Conservation (phyloP, 1,139 yeast genomes). For the Protomyces macrosporus region DNA sequence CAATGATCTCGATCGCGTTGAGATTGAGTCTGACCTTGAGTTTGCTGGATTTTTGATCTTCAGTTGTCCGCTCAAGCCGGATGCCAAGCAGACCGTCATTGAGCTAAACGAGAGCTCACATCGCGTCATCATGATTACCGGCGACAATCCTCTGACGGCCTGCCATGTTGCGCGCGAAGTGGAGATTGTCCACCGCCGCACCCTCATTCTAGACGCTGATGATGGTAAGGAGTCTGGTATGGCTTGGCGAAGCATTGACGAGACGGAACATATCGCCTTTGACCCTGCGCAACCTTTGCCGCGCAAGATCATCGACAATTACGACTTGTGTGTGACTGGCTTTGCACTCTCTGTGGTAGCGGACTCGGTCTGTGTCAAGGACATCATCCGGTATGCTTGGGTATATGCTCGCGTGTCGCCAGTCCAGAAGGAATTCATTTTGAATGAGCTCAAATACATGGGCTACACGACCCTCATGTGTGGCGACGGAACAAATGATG, state of each 20-base stretch:
- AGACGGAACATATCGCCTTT: slow-evolving; percentile 65
- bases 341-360: slow-evolving; percentile 68
- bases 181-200: slow-evolving; percentile 73
- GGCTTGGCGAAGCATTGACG: slow-evolving; percentile 82
- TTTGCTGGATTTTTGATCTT: slow-evolving; percentile 94
- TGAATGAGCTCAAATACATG: slow-evolving; percentile 74
- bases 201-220: slow-evolving; percentile 80
- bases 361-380: slow-evolving; percentile 54
- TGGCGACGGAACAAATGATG: slow-evolving; percentile 99
- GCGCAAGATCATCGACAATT: slow-evolving; percentile 51
- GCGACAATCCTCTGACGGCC: slow-evolving; percentile 97
- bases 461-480: slow-evolving; percentile 97
- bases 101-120: slow-evolving; percentile 95
- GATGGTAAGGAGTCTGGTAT: slow-evolving; percentile 54
- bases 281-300: slow-evolving; percentile 50
- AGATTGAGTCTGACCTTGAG: slow-evolving; percentile 63
- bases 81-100: slow-evolving; percentile 81
- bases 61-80: slow-evolving; percentile 93
- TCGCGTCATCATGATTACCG: slow-evolving; percentile 95
- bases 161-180: slow-evolving; percentile 97
- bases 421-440: slow-evolving; percentile 82
- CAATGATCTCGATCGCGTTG: slow-evolving; percentile 53
- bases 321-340: slow-evolving; percentile 92
- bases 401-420: slow-evolving; percentile 98
- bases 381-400: slow-evolving; percentile 84